A percentile compares a stretch with the other conserved stretches of the same genome.
Conservation (phyloP, 371 early-diverging fungal genomes). For the Lichtheimia ramosa region DNA sequence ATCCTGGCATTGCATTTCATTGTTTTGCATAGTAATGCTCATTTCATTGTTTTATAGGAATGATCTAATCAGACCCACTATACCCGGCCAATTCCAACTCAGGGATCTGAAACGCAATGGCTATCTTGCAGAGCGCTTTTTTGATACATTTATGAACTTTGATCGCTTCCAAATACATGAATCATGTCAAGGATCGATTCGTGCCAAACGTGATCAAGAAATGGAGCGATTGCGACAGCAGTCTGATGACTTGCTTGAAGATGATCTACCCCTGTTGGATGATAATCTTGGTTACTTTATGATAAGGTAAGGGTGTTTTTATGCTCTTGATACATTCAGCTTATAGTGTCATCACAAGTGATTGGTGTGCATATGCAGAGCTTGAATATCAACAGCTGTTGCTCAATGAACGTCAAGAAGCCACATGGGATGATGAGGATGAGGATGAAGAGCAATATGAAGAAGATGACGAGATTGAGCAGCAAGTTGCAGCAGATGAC, state of each 20-base stretch:
- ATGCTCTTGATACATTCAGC: too few relatives aligned
- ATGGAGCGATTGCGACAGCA: slow-evolving; percentile 7
- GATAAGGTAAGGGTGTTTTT: slow-evolving; percentile 3
- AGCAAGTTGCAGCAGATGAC: slow-evolving; percentile 11
- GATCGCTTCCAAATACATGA: slow-evolving; percentile 49
- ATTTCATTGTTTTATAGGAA: slow-evolving; percentile 23
- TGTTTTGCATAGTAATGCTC: too few relatives aligned
- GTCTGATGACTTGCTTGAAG: background rate
- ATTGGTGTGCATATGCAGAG: slow-evolving; percentile 44
- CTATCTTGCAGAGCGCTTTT: slow-evolving; percentile 46
- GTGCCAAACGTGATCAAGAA: slow-evolving; percentile 32
- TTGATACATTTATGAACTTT: slow-evolving; percentile 49
- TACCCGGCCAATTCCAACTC: slow-evolving; percentile 37
- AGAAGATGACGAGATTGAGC: slow-evolving; percentile 7
- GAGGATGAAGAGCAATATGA: slow-evolving; percentile 21
- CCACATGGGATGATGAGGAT: slow-evolving; percentile 25
- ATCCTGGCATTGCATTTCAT: too few relatives aligned
- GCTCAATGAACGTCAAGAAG: slow-evolving; percentile 21
- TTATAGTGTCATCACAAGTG: slow-evolving; percentile 3
- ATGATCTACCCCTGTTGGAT: slow-evolving; percentile 6
- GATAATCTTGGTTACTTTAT: slow-evolving; percentile 21
- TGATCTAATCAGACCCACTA: slow-evolving; percentile 44
- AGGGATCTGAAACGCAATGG: slow-evolving; percentile 43
- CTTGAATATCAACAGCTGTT: slow-evolving; percentile 35
- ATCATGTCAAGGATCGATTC: slow-evolving; percentile 34